Percentiles rank a stretch among this genome's conserved stretches.
phyloP scores from a whole-genome alignment of 257 asterid genomes.

The Lantana camara region DNA sequence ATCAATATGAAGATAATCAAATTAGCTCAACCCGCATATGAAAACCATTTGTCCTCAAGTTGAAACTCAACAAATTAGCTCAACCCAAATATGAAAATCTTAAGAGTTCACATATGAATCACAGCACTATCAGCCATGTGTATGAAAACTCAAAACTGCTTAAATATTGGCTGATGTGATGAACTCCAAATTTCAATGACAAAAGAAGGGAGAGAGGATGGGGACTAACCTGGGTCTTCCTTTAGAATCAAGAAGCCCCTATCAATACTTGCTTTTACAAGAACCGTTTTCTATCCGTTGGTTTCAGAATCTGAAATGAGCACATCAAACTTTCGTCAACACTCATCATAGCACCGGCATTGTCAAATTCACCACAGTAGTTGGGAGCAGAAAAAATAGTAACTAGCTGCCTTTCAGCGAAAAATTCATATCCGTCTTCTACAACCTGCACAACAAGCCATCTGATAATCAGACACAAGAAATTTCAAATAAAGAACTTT shows the following conservation, averaged over 20 bases:
- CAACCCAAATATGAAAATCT: background rate
- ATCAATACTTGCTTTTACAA: constrained; percentile 39
- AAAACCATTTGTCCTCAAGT: too few species aligned
- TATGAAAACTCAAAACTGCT: background rate
- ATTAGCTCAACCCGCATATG: too few species aligned
- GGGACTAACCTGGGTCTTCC: constrained; percentile 35
- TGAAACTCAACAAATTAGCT: too few species aligned
- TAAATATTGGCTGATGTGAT: too few species aligned
- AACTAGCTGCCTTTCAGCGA: constrained; percentile 83
- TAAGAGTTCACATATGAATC: background rate
- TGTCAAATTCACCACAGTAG: constrained; percentile 86
- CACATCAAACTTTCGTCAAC: constrained; percentile 89
- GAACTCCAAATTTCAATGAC: background rate
- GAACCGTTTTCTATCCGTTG: constrained; percentile 53
- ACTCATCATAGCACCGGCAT: constrained; percentile 92
- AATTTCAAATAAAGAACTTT: constrained; percentile 5
- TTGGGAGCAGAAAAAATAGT: too few species aligned
- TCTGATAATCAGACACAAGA: constrained; percentile 25
- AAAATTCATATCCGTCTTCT: constrained; percentile 86
- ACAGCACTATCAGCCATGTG: constrained; percentile 17
- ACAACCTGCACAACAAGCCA: constrained; percentile 56
- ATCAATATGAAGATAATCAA: too few species aligned
- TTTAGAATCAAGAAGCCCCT: constrained; percentile 21
- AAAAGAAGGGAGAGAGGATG: background rate
- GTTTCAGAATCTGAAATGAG: constrained; percentile 84